Conservation (phyloP, 305 asterid species). For the Fraxinus albicans region DNA sequence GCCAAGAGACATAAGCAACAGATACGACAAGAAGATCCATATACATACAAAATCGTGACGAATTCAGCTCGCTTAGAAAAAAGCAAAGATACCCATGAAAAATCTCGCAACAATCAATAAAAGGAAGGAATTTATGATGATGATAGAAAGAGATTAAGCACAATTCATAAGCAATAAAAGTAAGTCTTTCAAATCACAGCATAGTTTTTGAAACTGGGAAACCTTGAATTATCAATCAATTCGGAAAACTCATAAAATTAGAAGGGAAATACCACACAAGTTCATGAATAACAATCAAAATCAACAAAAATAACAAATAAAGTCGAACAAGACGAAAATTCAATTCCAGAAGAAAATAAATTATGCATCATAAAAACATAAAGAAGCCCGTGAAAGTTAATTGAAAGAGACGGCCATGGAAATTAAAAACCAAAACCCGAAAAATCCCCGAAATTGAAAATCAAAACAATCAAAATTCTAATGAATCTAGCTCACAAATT, state of each 20-base stretch:
- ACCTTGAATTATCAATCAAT: neutral
- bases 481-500: neutral
- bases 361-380: conserved; percentile 18
- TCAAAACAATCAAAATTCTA: conserved; percentile 14
- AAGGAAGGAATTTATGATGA: neutral
- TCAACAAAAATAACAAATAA: neutral
- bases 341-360: conserved; percentile 11
- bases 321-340: neutral
- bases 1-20: neutral
- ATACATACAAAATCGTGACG: neutral
- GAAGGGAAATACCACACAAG: neutral
- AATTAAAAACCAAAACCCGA: neutral
- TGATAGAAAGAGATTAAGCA: neutral
- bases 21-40: neutral
- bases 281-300: neutral
- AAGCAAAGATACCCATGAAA: neutral
- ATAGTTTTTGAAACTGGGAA: neutral
- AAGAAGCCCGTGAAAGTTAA: conserved; percentile 6
- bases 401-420: neutral
- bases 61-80: neutral
- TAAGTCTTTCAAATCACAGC: neutral
- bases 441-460: conserved; percentile 7
- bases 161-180: neutral
- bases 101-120: neutral
- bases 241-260: neutral